Evolutionary conservation across 768 basidiomycete species (phyloP).

Genomic region (Suillus placidus): DNA sequence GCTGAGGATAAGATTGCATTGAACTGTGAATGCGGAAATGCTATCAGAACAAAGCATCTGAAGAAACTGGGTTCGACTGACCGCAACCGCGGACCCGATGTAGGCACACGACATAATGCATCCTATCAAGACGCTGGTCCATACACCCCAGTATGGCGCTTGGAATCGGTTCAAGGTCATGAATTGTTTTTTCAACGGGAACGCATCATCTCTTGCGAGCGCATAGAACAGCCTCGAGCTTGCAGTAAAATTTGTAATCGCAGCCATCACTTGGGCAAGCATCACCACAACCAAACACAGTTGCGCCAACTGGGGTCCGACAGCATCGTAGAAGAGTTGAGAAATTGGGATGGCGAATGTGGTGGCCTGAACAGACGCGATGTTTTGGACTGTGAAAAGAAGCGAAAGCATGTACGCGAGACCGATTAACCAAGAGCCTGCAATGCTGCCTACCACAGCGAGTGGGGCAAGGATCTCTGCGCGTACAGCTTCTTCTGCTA

Average conservation of each 20-base stretch:
- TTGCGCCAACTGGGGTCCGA: constrained; percentile 47
- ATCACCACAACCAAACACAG: constrained; percentile 54
- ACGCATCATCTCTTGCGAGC: constrained; percentile 54
- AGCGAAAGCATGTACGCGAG: constrained; percentile 60
- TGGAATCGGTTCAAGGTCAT: constrained; percentile 55
- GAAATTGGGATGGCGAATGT: constrained; percentile 59
- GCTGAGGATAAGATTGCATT: constrained; percentile 60
- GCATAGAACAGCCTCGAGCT: constrained; percentile 61
- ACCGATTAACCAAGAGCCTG: constrained; percentile 59
- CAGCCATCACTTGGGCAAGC: constrained; percentile 57
- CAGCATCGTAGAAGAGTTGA: constrained; percentile 58
- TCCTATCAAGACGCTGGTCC: constrained; percentile 54
- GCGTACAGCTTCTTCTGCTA: constrained; percentile 59
- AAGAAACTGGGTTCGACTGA: constrained; percentile 30
- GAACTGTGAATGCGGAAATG: constrained; percentile 37
- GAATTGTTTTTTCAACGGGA: constrained; percentile 48
- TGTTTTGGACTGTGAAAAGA: constrained; percentile 58
- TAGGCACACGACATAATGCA: constrained; percentile 61
- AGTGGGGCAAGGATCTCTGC: constrained; percentile 60
- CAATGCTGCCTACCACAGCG: constrained; percentile 55
- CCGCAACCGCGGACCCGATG: constrained; percentile 57
- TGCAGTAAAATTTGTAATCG: constrained; percentile 60
- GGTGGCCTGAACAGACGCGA: constrained; percentile 50
- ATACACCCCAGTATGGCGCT: constrained; percentile 57
- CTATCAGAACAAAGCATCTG: background rate